Evolutionary conservation across 495 filamentous ascomycete genomes (phyloP), one percentile per base, ranked within the genome.

Genomic region (Penicillium odoratum): DNA sequence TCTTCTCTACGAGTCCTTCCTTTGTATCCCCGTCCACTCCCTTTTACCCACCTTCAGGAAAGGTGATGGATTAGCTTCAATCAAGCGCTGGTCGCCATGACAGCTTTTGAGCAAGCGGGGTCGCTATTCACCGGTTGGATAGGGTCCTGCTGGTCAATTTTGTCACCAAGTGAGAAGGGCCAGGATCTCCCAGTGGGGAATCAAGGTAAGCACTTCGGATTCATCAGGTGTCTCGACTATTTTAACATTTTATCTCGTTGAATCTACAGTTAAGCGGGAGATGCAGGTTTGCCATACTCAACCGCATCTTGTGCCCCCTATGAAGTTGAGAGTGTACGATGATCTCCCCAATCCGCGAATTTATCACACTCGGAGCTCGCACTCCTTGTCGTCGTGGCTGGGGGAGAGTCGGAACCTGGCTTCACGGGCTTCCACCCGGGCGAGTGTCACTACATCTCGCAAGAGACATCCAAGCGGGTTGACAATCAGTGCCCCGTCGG

Each of bases 391-490:
- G 9, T 69, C 70, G 52, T 77, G 78, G 78, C 53, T 78, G 18
- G 62, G 63, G 8, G 74, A 81, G 42, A 71, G 76, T 28, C 71
- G 62, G 51, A 68, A 68, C 48, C 69, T 78, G 28, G 74, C 71
- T 16, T 81, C 79, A 34, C 74, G 76, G 56, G 76, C 79, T 29
- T 81, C 80, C n/a, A 77, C 62, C 67, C 74, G 79, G 33, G 76
- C 77, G 46, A 85, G 80, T 64, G 72, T 84, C 48, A 85, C 79
- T 61, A 74, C 83, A 36, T 73, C 76, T 38, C 70, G 75, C 54
- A 79, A 70, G 63, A 78, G 79, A 56, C 77, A 69, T 45, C 68
- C 72, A 33, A 68, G 71, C 28, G 67, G 69, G 3, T 52, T 81
- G 49, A 74, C 68, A 30, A 85, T 85, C 44, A 71, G 82, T 43